Percentiles rank a stretch among this genome's conserved stretches.
These are phyloP conservation scores for Pseudopediastrum boryanum DNA, from an alignment of 139 green algal genomes.

Conservation along the genomic window DNA sequence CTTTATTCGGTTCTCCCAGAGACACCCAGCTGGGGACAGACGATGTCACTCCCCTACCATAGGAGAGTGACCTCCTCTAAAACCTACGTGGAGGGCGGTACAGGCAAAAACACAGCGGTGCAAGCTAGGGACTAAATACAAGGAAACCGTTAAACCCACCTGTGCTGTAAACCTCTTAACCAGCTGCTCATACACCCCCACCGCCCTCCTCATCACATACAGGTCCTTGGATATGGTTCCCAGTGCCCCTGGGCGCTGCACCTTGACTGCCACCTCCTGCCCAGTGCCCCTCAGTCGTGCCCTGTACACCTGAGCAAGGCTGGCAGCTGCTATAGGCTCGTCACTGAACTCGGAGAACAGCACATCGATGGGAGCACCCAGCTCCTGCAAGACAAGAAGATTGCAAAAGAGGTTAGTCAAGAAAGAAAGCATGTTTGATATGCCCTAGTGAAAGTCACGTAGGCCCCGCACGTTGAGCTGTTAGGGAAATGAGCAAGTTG, in stretches of 20 bases:
- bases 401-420: background rate
- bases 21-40: too few relatives aligned
- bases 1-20: too few relatives aligned
- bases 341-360: conserved; percentile 86
- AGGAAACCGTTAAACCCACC: too few relatives aligned
- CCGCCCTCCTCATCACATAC: conserved; percentile 81
- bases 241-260: conserved; percentile 89
- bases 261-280: conserved; percentile 93
- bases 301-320: conserved; percentile 93
- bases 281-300: conserved; percentile 73
- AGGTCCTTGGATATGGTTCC: conserved; percentile 79
- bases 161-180: conserved; percentile 75
- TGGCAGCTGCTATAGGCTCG: conserved; percentile 87
- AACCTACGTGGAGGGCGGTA: too few relatives aligned
- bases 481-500: too few relatives aligned
- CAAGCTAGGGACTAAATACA: too few relatives aligned
- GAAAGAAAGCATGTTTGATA: too few relatives aligned
- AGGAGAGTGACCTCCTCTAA: too few relatives aligned
- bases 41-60: too few relatives aligned
- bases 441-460: too few relatives aligned
- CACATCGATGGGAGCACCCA: conserved; percentile 72
- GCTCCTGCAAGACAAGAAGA: conserved; percentile 58
- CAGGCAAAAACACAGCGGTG: too few relatives aligned
- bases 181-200: conserved; percentile 83
- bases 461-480: too few relatives aligned